Evolutionary conservation across 768 basidiomycete genomes (phyloP).

Genomic region (Agaricus blazei): DNA sequence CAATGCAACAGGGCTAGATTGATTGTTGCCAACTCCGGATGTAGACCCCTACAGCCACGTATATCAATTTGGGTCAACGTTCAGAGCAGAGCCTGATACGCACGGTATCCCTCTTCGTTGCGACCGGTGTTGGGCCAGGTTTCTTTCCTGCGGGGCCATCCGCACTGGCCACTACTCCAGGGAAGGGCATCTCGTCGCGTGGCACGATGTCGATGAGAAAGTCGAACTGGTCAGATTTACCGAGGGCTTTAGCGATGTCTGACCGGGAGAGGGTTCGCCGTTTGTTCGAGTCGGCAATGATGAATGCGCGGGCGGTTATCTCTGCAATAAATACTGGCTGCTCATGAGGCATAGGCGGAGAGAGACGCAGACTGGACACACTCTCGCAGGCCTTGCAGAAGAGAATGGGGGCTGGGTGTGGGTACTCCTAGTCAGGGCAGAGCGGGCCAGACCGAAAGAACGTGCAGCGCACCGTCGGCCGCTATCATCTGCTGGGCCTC

Average conservation of each 20-base stretch:
- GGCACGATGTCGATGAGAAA: conserved; percentile 97
- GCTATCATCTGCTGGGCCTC: conserved; percentile 80
- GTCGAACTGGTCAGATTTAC: conserved; percentile 94
- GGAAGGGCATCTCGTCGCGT: conserved; percentile 59
- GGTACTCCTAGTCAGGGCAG: conserved; percentile 8
- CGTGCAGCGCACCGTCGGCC: conserved; percentile 69
- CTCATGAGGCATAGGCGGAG: not conserved
- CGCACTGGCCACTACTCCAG: conserved; percentile 13
- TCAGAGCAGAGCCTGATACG: not conserved
- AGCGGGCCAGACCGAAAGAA: conserved; percentile 12
- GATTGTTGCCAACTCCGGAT: conserved; percentile 1
- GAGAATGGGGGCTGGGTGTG: conserved; percentile 71
- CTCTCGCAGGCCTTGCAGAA: conserved; percentile 99
- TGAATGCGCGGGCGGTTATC: conserved; percentile 93
- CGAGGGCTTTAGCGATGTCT: conserved; percentile 90
- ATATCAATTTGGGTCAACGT: not conserved
- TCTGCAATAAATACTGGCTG: conserved; percentile 90
- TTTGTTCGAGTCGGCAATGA: conserved; percentile 93
- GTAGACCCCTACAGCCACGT: not conserved
- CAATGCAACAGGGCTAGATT: not conserved
- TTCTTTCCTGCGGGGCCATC: conserved; percentile 9
- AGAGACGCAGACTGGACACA: conserved; percentile 35
- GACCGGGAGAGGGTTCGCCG: conserved; percentile 91
- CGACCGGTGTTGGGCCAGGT: conserved; percentile 1
- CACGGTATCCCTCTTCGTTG: conserved; percentile 8